Evolutionary conservation across 495 filamentous ascomycete genomes (phyloP).

Genomic region (Baudoinia panamericana): DNA sequence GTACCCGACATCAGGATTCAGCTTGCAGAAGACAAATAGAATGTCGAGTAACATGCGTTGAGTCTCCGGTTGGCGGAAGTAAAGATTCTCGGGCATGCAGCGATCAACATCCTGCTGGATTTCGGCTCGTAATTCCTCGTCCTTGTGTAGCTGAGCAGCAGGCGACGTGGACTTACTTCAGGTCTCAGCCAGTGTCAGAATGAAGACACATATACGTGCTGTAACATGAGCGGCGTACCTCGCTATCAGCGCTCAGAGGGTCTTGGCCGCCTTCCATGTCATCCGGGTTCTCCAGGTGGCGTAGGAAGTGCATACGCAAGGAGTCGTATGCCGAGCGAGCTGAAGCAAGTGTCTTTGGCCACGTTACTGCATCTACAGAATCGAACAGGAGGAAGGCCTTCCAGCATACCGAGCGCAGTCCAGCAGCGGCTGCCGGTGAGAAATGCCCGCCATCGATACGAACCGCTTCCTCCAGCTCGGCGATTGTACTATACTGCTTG

Average conservation of each 20-base stretch:
- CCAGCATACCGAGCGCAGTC: slow-evolving; percentile 84
- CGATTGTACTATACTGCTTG: slow-evolving; percentile 29
- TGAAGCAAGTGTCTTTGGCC: slow-evolving; percentile 52
- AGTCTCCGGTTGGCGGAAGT: slow-evolving; percentile 68
- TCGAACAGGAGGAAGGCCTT: slow-evolving; percentile 81
- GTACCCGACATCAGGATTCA: slow-evolving; percentile 78
- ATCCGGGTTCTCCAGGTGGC: slow-evolving; percentile 69
- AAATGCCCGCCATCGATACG: slow-evolving; percentile 36
- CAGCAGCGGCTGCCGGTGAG: slow-evolving; percentile 35
- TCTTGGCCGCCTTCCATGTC: slow-evolving; percentile 62
- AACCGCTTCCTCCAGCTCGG: slow-evolving; percentile 53
- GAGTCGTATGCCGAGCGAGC: slow-evolving; percentile 61
- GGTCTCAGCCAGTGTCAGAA: slow-evolving; percentile 34
- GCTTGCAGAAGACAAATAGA: slow-evolving; percentile 78
- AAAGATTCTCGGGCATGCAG: slow-evolving; percentile 81
- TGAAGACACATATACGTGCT: neutral
- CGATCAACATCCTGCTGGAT: slow-evolving; percentile 93
- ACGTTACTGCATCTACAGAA: slow-evolving; percentile 49
- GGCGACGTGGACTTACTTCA: slow-evolving; percentile 50
- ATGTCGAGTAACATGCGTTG: slow-evolving; percentile 78
- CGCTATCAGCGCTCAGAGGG: slow-evolving; percentile 73
- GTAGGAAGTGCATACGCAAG: slow-evolving; percentile 59
- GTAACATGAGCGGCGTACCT: slow-evolving; percentile 26
- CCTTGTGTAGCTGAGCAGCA: slow-evolving; percentile 70
- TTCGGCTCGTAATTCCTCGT: slow-evolving; percentile 72